These are phyloP conservation scores for Aspergillus nidulans DNA, from an alignment of 495 filamentous ascomycete species.

Conservation along the genomic window DNA sequence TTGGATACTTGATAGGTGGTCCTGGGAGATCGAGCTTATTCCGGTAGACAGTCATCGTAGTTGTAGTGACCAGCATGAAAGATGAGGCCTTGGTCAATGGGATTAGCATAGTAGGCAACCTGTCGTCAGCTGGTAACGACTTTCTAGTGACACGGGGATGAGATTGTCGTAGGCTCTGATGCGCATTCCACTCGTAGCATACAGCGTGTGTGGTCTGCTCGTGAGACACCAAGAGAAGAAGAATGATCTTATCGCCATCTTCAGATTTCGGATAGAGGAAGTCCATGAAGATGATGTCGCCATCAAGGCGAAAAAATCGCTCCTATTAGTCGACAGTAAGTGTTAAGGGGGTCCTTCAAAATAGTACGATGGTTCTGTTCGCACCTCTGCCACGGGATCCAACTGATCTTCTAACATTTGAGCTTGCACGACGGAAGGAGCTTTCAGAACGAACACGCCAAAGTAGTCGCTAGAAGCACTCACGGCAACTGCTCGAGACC, in stretches of 20 bases:
- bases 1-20: conserved; percentile 26
- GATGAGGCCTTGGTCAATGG: conserved; percentile 61
- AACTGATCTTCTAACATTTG: conserved; percentile 32
- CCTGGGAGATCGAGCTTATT: conserved; percentile 40
- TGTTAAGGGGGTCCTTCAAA: background rate
- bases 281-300: conserved; percentile 77
- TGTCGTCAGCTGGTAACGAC: conserved; percentile 54
- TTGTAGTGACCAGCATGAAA: conserved; percentile 59
- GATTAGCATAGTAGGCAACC: conserved; percentile 62
- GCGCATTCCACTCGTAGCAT: conserved; percentile 71
- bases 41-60: conserved; percentile 56
- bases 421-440: conserved; percentile 26
- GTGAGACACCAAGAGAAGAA: conserved; percentile 66
- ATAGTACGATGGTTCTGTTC: background rate
- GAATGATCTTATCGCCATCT: conserved; percentile 62
- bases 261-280: conserved; percentile 69
- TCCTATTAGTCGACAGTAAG: conserved; percentile 30
- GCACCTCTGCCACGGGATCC: conserved; percentile 35
- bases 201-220: conserved; percentile 57
- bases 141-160: conserved; percentile 42
- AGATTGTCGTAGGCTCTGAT: conserved; percentile 28
- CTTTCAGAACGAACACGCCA: conserved; percentile 49
- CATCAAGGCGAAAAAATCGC: conserved; percentile 57
- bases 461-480: conserved; percentile 55
- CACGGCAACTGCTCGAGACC: conserved; percentile 62